Conservation (phyloP, 2,329 filamentous ascomycete genomes). For the Juglanconis sp. region DNA sequence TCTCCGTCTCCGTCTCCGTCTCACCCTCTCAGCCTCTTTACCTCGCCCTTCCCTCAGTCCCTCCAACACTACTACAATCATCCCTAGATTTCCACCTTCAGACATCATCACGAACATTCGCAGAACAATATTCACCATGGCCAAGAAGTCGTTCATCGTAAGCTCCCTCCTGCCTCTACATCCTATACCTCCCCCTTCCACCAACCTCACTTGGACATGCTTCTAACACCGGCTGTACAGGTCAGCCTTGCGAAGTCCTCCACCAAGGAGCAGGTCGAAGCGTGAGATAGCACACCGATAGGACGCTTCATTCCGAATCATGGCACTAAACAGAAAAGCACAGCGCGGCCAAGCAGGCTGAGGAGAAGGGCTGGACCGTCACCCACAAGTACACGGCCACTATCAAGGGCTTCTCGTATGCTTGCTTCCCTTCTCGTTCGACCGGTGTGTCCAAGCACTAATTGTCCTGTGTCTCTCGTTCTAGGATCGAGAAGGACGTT, state of each 20-base stretch:
- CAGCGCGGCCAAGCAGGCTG: slow-evolving; percentile 74
- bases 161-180: slow-evolving; percentile 24
- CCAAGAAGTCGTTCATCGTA: slow-evolving; percentile 48
- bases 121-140: not conserved
- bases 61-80: slow-evolving; percentile 60
- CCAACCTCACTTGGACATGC: not conserved
- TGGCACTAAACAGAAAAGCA: not conserved
- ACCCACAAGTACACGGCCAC: slow-evolving; percentile 72
- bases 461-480: not conserved
- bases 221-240: not conserved
- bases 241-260: slow-evolving; percentile 8
- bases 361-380: slow-evolving; percentile 78
- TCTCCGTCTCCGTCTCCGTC: slow-evolving; percentile 56
- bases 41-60: slow-evolving; percentile 52
- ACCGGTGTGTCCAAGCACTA: not conserved
- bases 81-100: not conserved
- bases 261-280: slow-evolving; percentile 15
- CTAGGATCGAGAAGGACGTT: slow-evolving; percentile 62
- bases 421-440: slow-evolving; percentile 20
- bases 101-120: slow-evolving; percentile 43
- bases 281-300: slow-evolving; percentile 10
- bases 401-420: slow-evolving; percentile 92
- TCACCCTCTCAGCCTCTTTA: not conserved
- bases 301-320: not conserved
- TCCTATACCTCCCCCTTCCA: not conserved